These are phyloP conservation scores for Diaporthe caulivora DNA, from an alignment of 2,329 filamentous ascomycete species.

Conservation along the genomic window DNA sequence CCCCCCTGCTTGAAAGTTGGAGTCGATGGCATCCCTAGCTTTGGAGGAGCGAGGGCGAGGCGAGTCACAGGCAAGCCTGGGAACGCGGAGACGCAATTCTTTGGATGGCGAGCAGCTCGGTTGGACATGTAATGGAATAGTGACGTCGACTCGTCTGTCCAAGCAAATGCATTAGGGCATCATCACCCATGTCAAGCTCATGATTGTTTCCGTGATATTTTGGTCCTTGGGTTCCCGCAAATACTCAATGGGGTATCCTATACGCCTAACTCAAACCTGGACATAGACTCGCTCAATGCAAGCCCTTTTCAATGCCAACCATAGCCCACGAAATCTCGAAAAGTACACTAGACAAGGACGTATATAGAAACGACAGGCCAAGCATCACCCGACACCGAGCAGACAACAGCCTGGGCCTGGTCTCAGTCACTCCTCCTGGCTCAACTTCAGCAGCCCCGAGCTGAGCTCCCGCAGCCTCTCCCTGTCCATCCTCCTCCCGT, in stretches of 20 bases:
- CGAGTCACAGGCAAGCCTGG: neutral
- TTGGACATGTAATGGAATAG: neutral
- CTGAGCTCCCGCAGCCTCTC: conserved; percentile 39
- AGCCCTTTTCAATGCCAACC: no score
- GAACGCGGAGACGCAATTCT: conserved; percentile 7
- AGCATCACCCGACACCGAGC: no score
- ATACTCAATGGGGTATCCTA: conserved; percentile 14
- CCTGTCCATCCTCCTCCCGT: conserved; percentile 39
- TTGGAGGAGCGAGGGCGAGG: conserved; percentile 1
- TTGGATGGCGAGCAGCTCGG: neutral
- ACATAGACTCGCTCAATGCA: neutral
- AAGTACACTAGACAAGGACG: neutral
- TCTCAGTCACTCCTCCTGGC: conserved; percentile 25
- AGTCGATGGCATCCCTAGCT: conserved; percentile 8
- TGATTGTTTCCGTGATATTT: neutral
- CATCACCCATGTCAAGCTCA: neutral
- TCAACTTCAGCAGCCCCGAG: conserved; percentile 32
- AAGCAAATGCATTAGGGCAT: neutral
- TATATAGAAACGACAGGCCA: no score
- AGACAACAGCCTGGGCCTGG: no score
- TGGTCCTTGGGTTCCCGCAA: neutral
- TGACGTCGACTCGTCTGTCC: neutral
- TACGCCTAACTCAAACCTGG: neutral
- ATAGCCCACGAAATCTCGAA: neutral
- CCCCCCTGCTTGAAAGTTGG: conserved; percentile 35